Evolutionary conservation across 345 rosid genomes (phyloP).

Genomic region (Eucalyptus caleyi): DNA sequence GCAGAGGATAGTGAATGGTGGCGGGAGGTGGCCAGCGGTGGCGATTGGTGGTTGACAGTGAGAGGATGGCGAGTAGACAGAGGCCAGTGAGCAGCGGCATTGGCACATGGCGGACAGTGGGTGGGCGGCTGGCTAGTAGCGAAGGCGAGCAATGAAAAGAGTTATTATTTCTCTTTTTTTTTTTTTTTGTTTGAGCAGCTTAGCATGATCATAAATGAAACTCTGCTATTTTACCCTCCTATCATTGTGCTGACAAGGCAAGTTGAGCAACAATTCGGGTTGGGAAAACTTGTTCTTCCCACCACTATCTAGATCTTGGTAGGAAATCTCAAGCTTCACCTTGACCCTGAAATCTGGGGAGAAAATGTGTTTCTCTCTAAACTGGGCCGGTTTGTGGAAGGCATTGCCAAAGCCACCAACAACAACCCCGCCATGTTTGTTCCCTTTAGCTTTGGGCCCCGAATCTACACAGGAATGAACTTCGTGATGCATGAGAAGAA

Average conservation of each 20-base stretch:
- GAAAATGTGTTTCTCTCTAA: neutral
- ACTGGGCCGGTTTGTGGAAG: neutral
- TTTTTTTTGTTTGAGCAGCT: neutral
- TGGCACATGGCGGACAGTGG: no score
- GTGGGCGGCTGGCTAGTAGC: no score
- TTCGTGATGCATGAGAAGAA: neutral
- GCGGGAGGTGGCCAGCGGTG: no score
- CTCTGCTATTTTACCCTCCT: neutral
- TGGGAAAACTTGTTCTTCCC: neutral
- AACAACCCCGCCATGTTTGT: neutral
- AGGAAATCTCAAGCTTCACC: neutral
- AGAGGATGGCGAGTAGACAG: no score
- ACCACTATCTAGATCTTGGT: neutral
- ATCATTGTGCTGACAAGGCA: neutral
- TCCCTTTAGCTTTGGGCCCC: neutral
- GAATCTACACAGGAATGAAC: neutral
- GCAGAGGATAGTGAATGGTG: fast-evolving
- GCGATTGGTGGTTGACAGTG: no score
- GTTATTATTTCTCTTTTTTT: no score
- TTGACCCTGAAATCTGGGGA: neutral
- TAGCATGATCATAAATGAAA: neutral
- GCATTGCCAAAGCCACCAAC: neutral
- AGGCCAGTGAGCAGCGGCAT: no score
- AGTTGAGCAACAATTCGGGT: neutral
- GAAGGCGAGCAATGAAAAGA: no score